Base-by-base conservation (phyloP, 1,284 basidiomycete species). In the Ganoderma sinense region DNA sequence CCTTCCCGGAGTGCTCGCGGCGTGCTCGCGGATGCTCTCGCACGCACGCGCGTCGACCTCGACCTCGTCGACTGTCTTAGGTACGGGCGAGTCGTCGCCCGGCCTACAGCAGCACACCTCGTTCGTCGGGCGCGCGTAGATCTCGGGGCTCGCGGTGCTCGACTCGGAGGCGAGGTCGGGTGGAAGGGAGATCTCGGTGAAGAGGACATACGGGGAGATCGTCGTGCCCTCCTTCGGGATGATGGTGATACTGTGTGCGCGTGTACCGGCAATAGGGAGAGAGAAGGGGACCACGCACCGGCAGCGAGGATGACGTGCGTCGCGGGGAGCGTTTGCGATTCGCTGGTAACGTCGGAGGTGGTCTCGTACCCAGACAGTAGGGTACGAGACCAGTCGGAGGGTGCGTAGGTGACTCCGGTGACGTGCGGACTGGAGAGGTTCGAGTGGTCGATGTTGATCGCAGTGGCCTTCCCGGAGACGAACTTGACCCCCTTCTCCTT, bases 231-330 rank as follows among this genome's bases (percentile, higher is more conserved):
- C 78, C 43, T 84, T 40, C 76, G 88, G 78, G 40, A 71, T 71
- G 71, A 93, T 87, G 4, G 87, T 88, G 75, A 93, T 85, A 75
- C 90, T 92, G 78, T 93, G 91, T 0, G 90, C 91, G 64, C 92
- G 89, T 4, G 84, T 89, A 45, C 84, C 85, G 18, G 80, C 77
- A 71, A 93, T 86, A 18, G 91, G 90, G 39, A 92, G 83, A 7
- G 80, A 73, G 75, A 78, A 13, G 94, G 88, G 0, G 95, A 95
- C 97, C 97, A 98, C 1, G 95, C 94, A 16, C 96, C 96, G 14
- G 94, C 93, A 36, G 92, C 88, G 65, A 98, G 80, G 41, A 97
- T 84, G 64, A 97, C 85, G 69, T 90, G 84, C 4, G 90, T 90
- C 33, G 91, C 90, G 3, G 82, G 77, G 36, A 91, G 77, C 14